Percentiles rank a stretch among this genome's conserved stretches.
Conservation (phyloP, 2,329 filamentous ascomycete genomes). For the Diaporthe nobilis region DNA sequence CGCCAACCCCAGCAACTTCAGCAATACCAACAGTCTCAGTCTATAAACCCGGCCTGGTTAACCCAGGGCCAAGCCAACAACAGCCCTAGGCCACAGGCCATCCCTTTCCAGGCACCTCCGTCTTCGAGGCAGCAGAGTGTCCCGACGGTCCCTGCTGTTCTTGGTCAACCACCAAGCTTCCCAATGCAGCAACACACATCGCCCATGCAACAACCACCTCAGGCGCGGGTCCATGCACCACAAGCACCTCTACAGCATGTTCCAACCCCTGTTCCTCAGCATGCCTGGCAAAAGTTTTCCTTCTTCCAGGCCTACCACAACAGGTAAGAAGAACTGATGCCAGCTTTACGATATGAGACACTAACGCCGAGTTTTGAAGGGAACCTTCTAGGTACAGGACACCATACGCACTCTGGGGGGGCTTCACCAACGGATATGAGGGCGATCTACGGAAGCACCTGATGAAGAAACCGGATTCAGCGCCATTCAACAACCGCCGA, state of each 20-base stretch:
- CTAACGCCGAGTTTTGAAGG: constrained; percentile 51
- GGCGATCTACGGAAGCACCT: constrained; percentile 64
- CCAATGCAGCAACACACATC: constrained; percentile 31
- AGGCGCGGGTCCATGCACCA: constrained; percentile 8
- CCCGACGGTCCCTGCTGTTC: neutral
- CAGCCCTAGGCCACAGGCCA: constrained; percentile 2
- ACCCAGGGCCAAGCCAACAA: constrained; percentile 15
- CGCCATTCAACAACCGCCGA: constrained; percentile 48
- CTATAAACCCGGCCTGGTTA: constrained; percentile 36
- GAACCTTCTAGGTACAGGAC: constrained; percentile 70
- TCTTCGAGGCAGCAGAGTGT: constrained; percentile 24
- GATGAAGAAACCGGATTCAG: constrained; percentile 57
- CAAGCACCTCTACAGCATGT: constrained; percentile 12
- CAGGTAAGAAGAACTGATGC: constrained; percentile 56
- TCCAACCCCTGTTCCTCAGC: constrained; percentile 26
- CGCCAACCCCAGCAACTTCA: constrained; percentile 14
- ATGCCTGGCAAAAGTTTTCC: constrained; percentile 65
- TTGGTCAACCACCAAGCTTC: constrained; percentile 3
- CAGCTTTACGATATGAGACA: neutral
- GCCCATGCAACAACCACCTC: constrained; percentile 33
- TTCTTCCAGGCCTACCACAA: constrained; percentile 75
- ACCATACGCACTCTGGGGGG: constrained; percentile 70
- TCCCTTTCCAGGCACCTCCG: constrained; percentile 11
- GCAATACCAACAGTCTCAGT: constrained; percentile 16
- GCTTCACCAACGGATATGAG: constrained; percentile 74